A percentile compares a stretch with the other conserved stretches of the same genome.
Evolutionary conservation across 495 filamentous ascomycete genomes (phyloP).

Genomic region (Astrocystis sublimbata): DNA sequence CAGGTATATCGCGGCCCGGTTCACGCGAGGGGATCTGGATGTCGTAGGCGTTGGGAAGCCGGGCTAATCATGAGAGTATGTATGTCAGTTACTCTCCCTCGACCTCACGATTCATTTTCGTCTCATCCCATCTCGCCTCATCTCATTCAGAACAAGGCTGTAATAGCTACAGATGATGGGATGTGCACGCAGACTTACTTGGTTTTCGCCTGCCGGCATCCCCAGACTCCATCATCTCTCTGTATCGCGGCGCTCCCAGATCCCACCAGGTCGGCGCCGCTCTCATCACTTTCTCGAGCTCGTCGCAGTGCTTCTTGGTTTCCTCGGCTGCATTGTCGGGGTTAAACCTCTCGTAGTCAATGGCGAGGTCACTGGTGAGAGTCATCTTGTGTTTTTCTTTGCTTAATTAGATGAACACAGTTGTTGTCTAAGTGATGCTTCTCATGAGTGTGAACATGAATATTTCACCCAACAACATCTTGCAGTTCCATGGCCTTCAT

Average conservation of each 20-base stretch:
- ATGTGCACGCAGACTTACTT: neutral
- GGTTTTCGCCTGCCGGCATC: neutral
- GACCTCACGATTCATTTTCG: neutral
- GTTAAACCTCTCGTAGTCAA: constrained; percentile 1
- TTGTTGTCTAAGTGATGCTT: no score
- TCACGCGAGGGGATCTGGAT: constrained; percentile 54
- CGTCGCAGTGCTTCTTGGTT: neutral
- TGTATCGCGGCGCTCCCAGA: neutral
- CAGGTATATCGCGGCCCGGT: constrained; percentile 46
- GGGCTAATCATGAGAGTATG: neutral
- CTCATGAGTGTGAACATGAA: no score
- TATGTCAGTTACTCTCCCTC: neutral
- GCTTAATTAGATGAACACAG: no score
- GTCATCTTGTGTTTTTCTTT: neutral
- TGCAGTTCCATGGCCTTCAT: no score
- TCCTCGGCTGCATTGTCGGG: neutral
- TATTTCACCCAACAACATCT: no score
- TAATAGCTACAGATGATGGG: neutral
- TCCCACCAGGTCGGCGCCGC: neutral
- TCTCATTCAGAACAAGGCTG: neutral
- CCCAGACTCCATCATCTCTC: constrained; percentile 4
- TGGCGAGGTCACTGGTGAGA: constrained; percentile 4
- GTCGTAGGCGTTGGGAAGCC: constrained; percentile 27
- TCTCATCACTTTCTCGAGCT: neutral
- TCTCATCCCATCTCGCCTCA: no score